Base-by-base conservation (phyloP, 306 rosid genomes). In the Prunus mira region DNA sequence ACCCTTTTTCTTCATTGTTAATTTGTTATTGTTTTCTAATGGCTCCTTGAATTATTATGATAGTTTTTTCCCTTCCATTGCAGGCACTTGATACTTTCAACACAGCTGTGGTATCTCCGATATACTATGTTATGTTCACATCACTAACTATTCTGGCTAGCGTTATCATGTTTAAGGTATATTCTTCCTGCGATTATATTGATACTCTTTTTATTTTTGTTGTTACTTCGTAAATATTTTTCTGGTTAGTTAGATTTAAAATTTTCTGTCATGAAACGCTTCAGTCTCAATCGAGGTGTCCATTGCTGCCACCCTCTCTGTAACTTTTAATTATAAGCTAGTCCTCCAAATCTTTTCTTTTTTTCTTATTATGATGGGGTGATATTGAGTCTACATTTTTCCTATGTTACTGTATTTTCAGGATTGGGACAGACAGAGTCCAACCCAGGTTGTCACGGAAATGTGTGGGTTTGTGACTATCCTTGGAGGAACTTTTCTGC, bases 381-480 rank as follows among this genome's bases (percentile, higher is more conserved):
- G 58, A 69, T 64, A 43, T 71, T 69, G 78, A 63, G 30, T 64
- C 67, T 20, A 65, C 51, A 9, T 65, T 69, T 52, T 64, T 74
- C 69, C 20, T 2, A 51, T 75, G 52, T 69, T 66, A 8, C 75
- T 79, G 78, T 82, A 80, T 73, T 81, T 78, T 58, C 92, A 96
- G 99, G 99, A 96, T 81, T 96, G 99, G 99, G 99, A 96, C 82
- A 84, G 99, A 83, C 99, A 96, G 75, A 96, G 97, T 88, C 99
- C 99, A 78, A 96, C 99, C 8, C 97, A 96, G 83, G 99, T 96
- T 79, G 76, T 96, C 77, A 96, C 99, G 2, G 99, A 96, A 82
- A 84, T 96, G 74, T 96, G 99, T 79, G 99, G 99, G 65, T 96
- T 96, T 86, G 99, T 96, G 86, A 96, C 99, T 13, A 96, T 96